Base-by-base conservation (phyloP, 495 filamentous ascomycete species). In the Amorphotheca resinae region DNA sequence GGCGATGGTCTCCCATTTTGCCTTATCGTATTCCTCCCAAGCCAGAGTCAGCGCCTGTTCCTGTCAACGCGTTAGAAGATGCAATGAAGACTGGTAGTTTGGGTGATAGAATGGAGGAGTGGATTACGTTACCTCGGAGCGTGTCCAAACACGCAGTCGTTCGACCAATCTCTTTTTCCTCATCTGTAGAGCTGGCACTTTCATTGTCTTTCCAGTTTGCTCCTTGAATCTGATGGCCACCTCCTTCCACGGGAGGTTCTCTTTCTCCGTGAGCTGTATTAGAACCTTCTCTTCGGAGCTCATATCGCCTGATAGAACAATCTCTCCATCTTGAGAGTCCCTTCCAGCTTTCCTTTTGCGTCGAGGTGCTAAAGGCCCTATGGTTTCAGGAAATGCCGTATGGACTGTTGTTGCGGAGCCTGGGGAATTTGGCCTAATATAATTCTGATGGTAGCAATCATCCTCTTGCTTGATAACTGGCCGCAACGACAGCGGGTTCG, bases 141-240 rank as follows among this genome's bases (percentile, higher is more conserved):
- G 34, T 21, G 43, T 50, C 39, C 48, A 48, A 37, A 48, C 44
- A 33, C 44, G 14, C 23, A 54, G 21, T 20, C 45, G 35, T 28
- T 54, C 48, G 9, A 48, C 9, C 11, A 50, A 21, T 11, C 53
- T 28, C 38, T 49, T 52, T 22, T 46, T 46, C 28, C 49, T 31
- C 53, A 55, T 55, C 18, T 55, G 53, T 22, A 52, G 35, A 14
- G 49, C 46, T 14, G 49, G 22, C 22, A 49, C 42, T 28, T 42
- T 46, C 33, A 43, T 46, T 7, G 25, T 22, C 20, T 49, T 39
- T n/a, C 36, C 37, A 2, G 39, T 43, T 11, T 11, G 9, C 18
- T 38, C 32, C 33, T 42, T 44, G 21, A 43, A 52, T n/a, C 38
- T 44, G 6, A 9, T 23, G 11, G 33, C 22, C 1, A 50, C 30